A percentile compares a stretch with the other conserved stretches of the same genome.
Conservation (phyloP, 108 stramenopile genomes). For the Aurantiochytrium sp. region DNA sequence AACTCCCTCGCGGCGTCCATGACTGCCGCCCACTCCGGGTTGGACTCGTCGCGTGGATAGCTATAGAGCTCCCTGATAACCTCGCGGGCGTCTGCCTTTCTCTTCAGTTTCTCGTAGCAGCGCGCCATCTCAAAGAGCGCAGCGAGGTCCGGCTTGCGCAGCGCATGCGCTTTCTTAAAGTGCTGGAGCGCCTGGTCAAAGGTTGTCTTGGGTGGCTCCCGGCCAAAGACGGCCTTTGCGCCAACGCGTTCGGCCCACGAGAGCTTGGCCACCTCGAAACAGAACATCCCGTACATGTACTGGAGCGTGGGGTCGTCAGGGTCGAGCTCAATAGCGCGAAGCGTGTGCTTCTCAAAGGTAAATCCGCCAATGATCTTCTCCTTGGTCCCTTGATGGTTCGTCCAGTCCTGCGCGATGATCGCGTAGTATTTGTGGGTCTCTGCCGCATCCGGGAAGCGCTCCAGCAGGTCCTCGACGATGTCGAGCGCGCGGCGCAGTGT, state of each 20-base stretch:
- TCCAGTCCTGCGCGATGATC: background rate
- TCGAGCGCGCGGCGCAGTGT: background rate
- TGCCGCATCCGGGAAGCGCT: background rate
- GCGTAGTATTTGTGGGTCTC: slow-evolving; percentile 22
- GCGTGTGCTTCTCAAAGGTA: background rate
- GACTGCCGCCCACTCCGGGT: background rate
- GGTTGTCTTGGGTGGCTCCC: slow-evolving; percentile 8
- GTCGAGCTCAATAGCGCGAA: background rate
- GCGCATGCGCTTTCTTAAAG: background rate
- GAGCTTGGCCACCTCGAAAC: slow-evolving; percentile 17
- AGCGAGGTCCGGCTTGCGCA: background rate
- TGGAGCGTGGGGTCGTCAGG: background rate
- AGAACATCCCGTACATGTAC: background rate
- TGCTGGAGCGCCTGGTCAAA: background rate
- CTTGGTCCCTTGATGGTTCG: slow-evolving; percentile 6
- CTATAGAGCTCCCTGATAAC: background rate
- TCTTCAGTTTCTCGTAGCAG: background rate
- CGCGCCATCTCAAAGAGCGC: background rate
- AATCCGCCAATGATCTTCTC: background rate
- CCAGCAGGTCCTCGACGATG: background rate
- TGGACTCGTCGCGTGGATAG: background rate
- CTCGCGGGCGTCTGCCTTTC: background rate
- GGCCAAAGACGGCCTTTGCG: background rate
- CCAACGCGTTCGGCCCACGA: background rate
- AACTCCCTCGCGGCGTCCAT: background rate